These are phyloP conservation scores for Dryas drummondii DNA, from an alignment of 306 rosid genomes.

Conservation along the genomic window DNA sequence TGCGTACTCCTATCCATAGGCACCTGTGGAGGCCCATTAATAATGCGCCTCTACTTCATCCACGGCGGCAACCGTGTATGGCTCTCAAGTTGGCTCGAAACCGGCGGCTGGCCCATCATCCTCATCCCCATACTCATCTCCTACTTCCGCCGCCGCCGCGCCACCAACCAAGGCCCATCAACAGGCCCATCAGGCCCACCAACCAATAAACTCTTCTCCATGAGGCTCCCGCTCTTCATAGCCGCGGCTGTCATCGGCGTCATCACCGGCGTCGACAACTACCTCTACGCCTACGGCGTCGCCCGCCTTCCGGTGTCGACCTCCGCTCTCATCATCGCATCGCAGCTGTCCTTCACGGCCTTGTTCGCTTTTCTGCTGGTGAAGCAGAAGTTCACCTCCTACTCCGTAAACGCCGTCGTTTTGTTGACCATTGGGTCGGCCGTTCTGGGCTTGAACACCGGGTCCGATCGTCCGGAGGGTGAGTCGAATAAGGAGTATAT, in stretches of 20 bases:
- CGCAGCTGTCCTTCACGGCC: conserved; percentile 76
- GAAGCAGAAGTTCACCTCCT: conserved; percentile 62
- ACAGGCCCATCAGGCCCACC: background rate
- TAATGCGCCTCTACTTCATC: conserved; percentile 70
- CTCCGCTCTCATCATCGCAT: conserved; percentile 49
- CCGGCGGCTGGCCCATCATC: conserved; percentile 69
- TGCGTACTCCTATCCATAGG: conserved; percentile 44
- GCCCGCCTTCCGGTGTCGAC: conserved; percentile 70
- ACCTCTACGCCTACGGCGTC: conserved; percentile 63
- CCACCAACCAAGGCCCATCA: background rate
- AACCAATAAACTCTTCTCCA: conserved; percentile 24
- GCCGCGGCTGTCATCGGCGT: conserved; percentile 48
- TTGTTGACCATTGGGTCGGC: conserved; percentile 64
- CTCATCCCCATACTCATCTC: conserved; percentile 41
- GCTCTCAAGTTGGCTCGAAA: conserved; percentile 63
- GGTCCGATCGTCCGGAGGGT: conserved; percentile 61
- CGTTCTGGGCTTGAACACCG: conserved; percentile 54
- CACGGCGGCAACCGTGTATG: conserved; percentile 73
- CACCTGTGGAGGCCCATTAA: conserved; percentile 57
- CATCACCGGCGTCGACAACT: conserved; percentile 62
- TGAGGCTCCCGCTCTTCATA: conserved; percentile 40
- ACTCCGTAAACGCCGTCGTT: conserved; percentile 53
- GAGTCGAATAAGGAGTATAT: conserved; percentile 53
- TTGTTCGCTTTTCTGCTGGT: conserved; percentile 49
- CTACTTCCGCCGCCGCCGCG: conserved; percentile 41